These are phyloP conservation scores for Xylaria polymorpha DNA, from an alignment of 2,329 filamentous ascomycete genomes.

Conservation along the genomic window DNA sequence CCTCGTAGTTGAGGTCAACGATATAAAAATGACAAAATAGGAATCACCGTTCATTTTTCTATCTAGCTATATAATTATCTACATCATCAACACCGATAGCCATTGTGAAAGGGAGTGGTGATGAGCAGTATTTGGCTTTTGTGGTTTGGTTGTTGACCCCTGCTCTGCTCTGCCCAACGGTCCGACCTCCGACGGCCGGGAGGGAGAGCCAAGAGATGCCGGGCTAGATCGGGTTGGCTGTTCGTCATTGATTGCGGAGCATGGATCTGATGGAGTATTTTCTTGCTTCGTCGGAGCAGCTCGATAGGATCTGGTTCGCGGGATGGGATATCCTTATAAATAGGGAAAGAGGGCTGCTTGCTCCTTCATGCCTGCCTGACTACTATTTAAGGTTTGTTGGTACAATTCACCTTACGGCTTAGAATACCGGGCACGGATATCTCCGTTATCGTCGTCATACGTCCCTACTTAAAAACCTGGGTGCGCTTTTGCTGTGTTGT, in stretches of 20 bases:
- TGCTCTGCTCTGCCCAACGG: neutral
- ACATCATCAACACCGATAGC: too few relatives aligned
- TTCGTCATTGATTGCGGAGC: too few relatives aligned
- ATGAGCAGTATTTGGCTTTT: too few relatives aligned
- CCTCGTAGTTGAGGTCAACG: too few relatives aligned
- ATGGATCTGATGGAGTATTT: neutral
- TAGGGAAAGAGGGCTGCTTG: slow-evolving; percentile 3
- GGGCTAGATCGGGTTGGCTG: neutral
- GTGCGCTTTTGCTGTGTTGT: too few relatives aligned
- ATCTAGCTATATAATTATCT: too few relatives aligned
- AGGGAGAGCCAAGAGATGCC: slow-evolving; percentile 5
- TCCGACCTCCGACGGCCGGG: slow-evolving; percentile 10
- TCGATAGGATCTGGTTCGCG: slow-evolving; percentile 11
- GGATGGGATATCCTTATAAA: slow-evolving; percentile 1
- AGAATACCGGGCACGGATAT: neutral
- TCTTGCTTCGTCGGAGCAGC: slow-evolving; percentile 9
- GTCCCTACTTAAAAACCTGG: neutral
- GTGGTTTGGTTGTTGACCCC: too few relatives aligned
- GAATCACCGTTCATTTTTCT: too few relatives aligned
- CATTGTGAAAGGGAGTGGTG: too few relatives aligned
- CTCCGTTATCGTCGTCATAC: neutral
- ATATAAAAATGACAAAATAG: too few relatives aligned
- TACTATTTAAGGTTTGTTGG: neutral
- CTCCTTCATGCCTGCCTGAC: neutral
- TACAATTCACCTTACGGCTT: neutral